Conservation (phyloP, 2,329 filamentous ascomycete species). For the Bipolaris sorokiniana region DNA sequence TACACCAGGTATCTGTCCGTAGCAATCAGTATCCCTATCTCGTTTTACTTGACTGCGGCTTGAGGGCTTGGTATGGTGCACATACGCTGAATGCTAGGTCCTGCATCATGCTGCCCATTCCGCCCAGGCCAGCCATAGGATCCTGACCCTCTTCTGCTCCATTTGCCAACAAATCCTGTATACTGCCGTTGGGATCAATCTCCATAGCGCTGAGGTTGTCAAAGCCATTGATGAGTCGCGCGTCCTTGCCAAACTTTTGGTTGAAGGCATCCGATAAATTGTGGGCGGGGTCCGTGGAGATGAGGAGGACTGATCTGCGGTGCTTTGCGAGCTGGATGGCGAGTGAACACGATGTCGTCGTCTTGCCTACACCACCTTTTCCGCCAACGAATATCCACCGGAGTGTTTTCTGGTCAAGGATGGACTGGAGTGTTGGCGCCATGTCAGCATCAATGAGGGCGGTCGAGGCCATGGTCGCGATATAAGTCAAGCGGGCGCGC, state of each 20-base stretch:
- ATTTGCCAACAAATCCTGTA: conserved; percentile 88
- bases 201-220: conserved; percentile 97
- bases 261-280: conserved; percentile 97
- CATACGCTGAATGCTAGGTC: conserved; percentile 92
- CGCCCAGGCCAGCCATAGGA: conserved; percentile 69
- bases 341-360: conserved; percentile 97
- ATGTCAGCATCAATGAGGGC: conserved; percentile 67
- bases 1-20: conserved; percentile 84
- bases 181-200: conserved; percentile 97
- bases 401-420: conserved; percentile 92
- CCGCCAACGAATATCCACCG: conserved; percentile 99
- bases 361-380: conserved; percentile 98
- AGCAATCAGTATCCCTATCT: conserved; percentile 4
- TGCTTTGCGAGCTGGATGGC: conserved; percentile 96
- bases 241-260: conserved; percentile 99
- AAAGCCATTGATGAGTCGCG: conserved; percentile 88
- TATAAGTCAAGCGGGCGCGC: not conserved
- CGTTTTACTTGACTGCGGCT: not conserved
- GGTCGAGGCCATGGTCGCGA: conserved; percentile 45
- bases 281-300: conserved; percentile 97
- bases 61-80: conserved; percentile 17
- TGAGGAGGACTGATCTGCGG: conserved; percentile 93
- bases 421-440: conserved; percentile 90
- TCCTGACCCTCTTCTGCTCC: conserved; percentile 74
- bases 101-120: conserved; percentile 96